Base-by-base conservation (phyloP, 768 basidiomycete species). In the Pleurotus giganteus region DNA sequence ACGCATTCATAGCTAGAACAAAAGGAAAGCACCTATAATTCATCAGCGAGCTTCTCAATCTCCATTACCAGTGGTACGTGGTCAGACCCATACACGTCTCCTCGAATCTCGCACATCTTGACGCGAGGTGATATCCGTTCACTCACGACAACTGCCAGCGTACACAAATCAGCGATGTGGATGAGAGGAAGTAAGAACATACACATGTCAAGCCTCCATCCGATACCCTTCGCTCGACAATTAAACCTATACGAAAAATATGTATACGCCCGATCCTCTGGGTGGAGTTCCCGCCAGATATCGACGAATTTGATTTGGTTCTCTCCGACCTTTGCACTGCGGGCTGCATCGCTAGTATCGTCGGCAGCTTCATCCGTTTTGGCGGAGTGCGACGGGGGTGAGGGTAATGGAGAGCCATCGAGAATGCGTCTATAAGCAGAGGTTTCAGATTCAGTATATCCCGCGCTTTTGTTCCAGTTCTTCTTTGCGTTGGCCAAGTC, bases 131-230 rank as follows among this genome's bases (percentile, higher is more conserved):
- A 66, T 19, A 94, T 71, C 28, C 86, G 78, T 64, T 91, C 83
- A 65, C 89, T 92, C 51, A 88, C 58, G 31, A 94, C 82, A 66
- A 89, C 91, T 94, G 47, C 17, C 19, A 49, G 15, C 36, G 11
- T 11, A 44, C 28, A 8, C 19, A n/a, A 26, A 34, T 15, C 13
- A 13, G 31, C 26, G 21, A 19, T 12, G 9, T 26, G 21, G 27
- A n/a, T 12, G 29, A 44, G 3, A 46, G 24, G 44, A 19, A 36
- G 26, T 23, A 34, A 62, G 36, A 61, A 69, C 71, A 58, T 74
- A 92, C 91, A 91, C 76, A 86, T 86, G 65, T 95, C 93, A 24
- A 95, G 70, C 60, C 93, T 78, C 93, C 93, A 95, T 1, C 91
- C 91, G 43, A 91, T 78, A 2, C 91, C 88, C 63, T 93, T 94